These are phyloP conservation scores for Colletotrichum sp. DNA, from an alignment of 2,329 filamentous ascomycete genomes.

Conservation along the genomic window DNA sequence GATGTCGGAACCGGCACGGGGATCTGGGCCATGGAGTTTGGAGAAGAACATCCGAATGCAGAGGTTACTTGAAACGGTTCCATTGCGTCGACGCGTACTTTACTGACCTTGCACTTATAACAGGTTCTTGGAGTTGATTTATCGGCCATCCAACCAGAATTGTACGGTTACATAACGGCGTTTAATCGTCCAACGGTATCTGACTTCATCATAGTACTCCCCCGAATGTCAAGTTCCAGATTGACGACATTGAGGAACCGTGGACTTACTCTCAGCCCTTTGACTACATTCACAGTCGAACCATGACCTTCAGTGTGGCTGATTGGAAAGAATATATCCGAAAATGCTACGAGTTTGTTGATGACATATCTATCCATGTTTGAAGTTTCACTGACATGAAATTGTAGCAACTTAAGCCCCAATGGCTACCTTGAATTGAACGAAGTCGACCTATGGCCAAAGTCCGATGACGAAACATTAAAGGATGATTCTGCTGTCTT, in stretches of 20 bases:
- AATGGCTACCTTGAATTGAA: constrained; percentile 49
- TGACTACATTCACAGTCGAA: constrained; percentile 45
- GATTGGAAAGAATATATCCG: constrained; percentile 38
- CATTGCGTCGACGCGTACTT: background rate
- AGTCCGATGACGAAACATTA: constrained; percentile 48
- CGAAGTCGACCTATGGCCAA: constrained; percentile 42
- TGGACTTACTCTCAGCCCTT: constrained; percentile 43
- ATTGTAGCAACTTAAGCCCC: constrained; percentile 36
- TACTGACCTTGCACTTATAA: background rate
- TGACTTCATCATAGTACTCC: constrained; percentile 41
- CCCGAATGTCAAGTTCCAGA: constrained; percentile 52
- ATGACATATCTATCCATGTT: no score
- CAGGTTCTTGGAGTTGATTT: constrained; percentile 44
- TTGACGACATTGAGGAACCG: constrained; percentile 46
- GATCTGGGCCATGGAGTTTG: constrained; percentile 50
- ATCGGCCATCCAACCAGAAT: constrained; percentile 43
- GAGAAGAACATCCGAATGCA: constrained; percentile 33
- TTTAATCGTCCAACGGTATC: background rate
- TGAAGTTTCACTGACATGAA: background rate
- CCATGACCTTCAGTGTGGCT: constrained; percentile 38
- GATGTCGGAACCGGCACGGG: constrained; percentile 56
- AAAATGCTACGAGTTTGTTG: constrained; percentile 35
- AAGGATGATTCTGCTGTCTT: constrained; percentile 25
- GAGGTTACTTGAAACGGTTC: constrained; percentile 20
- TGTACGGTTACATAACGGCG: constrained; percentile 24